Percentiles rank a stretch among this genome's conserved stretches.
Conservation (phyloP, 768 basidiomycete genomes). For the Suillus bovinus region DNA sequence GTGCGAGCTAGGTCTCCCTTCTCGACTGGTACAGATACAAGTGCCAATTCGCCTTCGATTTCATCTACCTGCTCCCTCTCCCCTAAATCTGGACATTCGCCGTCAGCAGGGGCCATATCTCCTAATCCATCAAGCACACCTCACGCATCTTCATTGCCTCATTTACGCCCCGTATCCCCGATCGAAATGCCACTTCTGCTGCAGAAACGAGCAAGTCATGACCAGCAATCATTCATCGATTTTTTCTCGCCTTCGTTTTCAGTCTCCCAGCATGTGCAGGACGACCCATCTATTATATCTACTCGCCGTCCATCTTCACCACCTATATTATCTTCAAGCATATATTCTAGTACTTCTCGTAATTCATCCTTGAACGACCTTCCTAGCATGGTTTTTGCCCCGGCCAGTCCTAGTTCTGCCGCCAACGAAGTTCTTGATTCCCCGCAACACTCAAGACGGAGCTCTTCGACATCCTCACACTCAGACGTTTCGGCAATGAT, state of each 20-base stretch:
- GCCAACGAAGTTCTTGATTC: constrained; percentile 9
- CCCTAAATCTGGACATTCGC: constrained; percentile 33
- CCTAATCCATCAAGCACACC: constrained; percentile 46
- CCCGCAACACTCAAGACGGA: constrained; percentile 12
- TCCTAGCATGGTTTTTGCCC: constrained; percentile 33
- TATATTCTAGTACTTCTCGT: constrained; percentile 18
- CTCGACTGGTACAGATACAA: constrained; percentile 3
- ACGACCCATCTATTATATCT: constrained; percentile 1
- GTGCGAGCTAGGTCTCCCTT: constrained; percentile 16
- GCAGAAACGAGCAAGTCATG: constrained; percentile 30
- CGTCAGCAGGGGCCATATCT: constrained; percentile 31
- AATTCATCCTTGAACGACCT: constrained; percentile 27
- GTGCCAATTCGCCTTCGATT: constrained; percentile 9
- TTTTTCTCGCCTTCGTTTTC: constrained; percentile 35
- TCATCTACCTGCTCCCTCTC: constrained; percentile 26
- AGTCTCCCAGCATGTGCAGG: constrained; percentile 8
- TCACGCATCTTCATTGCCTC: constrained; percentile 32
- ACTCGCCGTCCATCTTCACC: constrained; percentile 15
- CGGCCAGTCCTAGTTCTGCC: constrained; percentile 26
- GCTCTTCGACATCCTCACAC: constrained; percentile 17
- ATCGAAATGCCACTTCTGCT: constrained; percentile 14
- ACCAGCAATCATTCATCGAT: constrained; percentile 49
- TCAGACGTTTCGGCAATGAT: constrained; percentile 28
- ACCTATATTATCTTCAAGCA: constrained; percentile 19
- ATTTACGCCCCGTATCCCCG: constrained; percentile 26